Evolutionary conservation across 2,329 filamentous ascomycete species (phyloP).

Genomic region (Paecilomyces variotii): DNA sequence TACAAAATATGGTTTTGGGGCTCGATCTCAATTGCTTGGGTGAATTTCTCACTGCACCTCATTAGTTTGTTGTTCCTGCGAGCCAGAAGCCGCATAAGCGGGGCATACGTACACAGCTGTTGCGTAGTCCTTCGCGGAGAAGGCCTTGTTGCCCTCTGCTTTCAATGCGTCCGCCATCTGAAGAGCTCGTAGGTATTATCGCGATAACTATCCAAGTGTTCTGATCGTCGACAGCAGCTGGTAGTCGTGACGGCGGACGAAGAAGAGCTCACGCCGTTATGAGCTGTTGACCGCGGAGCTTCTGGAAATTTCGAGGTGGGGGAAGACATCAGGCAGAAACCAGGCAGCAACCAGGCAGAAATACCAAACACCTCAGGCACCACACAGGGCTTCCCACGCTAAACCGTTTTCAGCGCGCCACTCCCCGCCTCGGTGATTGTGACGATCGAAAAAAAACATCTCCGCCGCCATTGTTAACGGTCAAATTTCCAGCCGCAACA

Average conservation of each 20-base stretch:
- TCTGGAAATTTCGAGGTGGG: constrained; percentile 39
- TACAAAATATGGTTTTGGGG: constrained; percentile 92
- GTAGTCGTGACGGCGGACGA: constrained; percentile 5
- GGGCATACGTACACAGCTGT: constrained; percentile 73
- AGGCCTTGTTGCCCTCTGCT: constrained; percentile 97
- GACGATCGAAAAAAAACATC: not conserved
- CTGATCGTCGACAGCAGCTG: constrained; percentile 1
- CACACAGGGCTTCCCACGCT: not conserved
- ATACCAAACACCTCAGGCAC: not conserved
- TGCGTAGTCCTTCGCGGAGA: constrained; percentile 92
- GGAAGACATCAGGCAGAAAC: constrained; percentile 17
- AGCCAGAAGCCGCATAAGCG: constrained; percentile 9
- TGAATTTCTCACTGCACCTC: constrained; percentile 74
- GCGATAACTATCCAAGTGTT: not conserved
- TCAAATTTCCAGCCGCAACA: not conserved
- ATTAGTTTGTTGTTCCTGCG: constrained; percentile 3
- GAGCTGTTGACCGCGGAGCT: constrained; percentile 23
- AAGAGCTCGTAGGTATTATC: not conserved
- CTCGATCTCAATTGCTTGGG: constrained; percentile 82
- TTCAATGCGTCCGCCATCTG: constrained; percentile 75
- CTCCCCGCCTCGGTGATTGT: not conserved
- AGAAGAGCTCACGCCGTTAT: constrained; percentile 9
- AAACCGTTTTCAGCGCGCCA: not conserved
- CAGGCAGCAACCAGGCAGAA: too few relatives aligned
- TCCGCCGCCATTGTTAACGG: not conserved